Percentiles rank a stretch among this genome's conserved stretches.
These are phyloP conservation scores for Suhomyces choctaworum DNA, from an alignment of 1,139 yeast species.

Conservation along the genomic window DNA sequence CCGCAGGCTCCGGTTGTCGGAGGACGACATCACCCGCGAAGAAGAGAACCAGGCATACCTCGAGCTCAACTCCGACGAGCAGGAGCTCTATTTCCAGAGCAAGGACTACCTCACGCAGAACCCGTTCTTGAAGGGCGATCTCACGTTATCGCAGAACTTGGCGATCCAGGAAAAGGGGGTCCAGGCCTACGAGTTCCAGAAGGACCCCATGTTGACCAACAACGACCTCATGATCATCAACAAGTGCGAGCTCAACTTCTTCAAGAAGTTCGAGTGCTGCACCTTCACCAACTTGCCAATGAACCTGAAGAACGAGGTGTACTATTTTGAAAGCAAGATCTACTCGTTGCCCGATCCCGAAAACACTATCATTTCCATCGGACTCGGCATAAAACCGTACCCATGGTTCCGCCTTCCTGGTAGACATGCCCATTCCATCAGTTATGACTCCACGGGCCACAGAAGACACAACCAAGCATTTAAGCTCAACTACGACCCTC, in stretches of 20 bases:
- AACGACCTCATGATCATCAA: constrained; percentile 65
- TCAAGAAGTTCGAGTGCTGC: constrained; percentile 70
- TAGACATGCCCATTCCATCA: constrained; percentile 49
- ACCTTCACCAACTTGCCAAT: constrained; percentile 84
- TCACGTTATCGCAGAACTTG: constrained; percentile 52
- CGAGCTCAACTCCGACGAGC: constrained; percentile 68
- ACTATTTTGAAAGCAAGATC: constrained; percentile 82
- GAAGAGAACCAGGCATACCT: constrained; percentile 61
- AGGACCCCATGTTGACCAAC: constrained; percentile 61
- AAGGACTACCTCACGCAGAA: constrained; percentile 55
- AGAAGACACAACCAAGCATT: constrained; percentile 56
- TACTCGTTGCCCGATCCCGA: constrained; percentile 57
- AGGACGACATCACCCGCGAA: constrained; percentile 61
- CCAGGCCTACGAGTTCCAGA: constrained; percentile 87
- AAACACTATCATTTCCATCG: constrained; percentile 45
- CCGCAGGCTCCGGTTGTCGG: constrained; percentile 26
- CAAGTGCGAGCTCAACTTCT: constrained; percentile 76
- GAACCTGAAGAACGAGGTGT: constrained; percentile 82
- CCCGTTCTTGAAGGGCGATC: constrained; percentile 51
- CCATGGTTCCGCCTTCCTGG: constrained; percentile 64
- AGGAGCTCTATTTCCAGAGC: constrained; percentile 76
- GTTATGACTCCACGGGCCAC: constrained; percentile 55
- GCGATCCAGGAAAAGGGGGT: constrained; percentile 90
- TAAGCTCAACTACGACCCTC: constrained; percentile 34
- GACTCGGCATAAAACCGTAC: constrained; percentile 52